Conservation (phyloP, 371 early-diverging fungal species). For the Mucor mucedo region DNA sequence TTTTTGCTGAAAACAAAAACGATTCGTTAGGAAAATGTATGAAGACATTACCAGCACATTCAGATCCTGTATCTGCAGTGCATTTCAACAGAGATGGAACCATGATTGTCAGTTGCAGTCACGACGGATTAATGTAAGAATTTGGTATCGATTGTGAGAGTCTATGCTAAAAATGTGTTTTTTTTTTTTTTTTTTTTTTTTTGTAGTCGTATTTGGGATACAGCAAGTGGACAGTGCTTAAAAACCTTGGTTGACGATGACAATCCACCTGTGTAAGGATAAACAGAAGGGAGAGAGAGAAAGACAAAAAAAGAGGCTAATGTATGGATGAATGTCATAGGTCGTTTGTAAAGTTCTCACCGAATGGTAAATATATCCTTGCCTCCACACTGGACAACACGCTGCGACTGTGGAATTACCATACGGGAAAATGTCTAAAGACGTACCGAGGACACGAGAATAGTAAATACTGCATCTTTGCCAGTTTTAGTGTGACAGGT, state of each 20-base stretch:
- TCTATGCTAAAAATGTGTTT: not conserved
- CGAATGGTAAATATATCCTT: slow-evolving; percentile 97
- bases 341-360: slow-evolving; percentile 97
- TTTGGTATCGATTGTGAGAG: not conserved
- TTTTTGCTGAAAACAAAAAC: not conserved
- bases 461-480: slow-evolving; percentile 90
- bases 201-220: slow-evolving; percentile 95
- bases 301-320: not conserved
- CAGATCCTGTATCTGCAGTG: slow-evolving; percentile 95
- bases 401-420: slow-evolving; percentile 93
- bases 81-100: slow-evolving; percentile 97
- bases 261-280: slow-evolving; percentile 85
- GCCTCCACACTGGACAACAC: slow-evolving; percentile 93
- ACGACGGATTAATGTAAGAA: slow-evolving; percentile 92
- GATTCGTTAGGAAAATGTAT: slow-evolving; percentile 74
- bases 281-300: not conserved
- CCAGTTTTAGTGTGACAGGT: slow-evolving; percentile 90
- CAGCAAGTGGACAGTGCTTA: slow-evolving; percentile 93
- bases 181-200: not conserved
- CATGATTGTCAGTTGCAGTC: slow-evolving; percentile 92
- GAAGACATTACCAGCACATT: slow-evolving; percentile 91
- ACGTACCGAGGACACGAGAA: slow-evolving; percentile 93
- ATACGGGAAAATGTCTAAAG: slow-evolving; percentile 92
- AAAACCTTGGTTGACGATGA: slow-evolving; percentile 94
- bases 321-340: slow-evolving; percentile 32